phyloP scores from a whole-genome alignment of 768 basidiomycete genomes.

The Tylopilus intermedius region DNA sequence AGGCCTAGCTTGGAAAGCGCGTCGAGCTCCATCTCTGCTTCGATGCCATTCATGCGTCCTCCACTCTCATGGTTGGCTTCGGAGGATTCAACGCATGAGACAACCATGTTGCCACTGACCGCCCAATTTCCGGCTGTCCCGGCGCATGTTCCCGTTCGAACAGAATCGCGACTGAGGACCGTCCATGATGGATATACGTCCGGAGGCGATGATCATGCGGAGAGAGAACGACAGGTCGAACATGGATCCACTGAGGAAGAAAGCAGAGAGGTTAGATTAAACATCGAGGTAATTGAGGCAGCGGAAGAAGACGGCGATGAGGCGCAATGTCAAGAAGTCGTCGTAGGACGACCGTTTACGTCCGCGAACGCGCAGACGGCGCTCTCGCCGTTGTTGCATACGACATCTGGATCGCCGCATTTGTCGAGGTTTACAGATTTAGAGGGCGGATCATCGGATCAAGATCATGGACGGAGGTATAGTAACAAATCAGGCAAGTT shows the following conservation, averaged over 20 bases:
- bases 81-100: slow-evolving; percentile 20
- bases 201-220: slow-evolving; percentile 16
- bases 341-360: neutral
- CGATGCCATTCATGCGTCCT: slow-evolving; percentile 17
- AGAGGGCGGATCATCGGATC: slow-evolving; percentile 28
- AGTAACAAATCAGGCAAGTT: slow-evolving; percentile 4
- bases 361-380: slow-evolving; percentile 6
- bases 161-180: slow-evolving; percentile 27
- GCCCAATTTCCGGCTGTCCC: slow-evolving; percentile 32
- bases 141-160: slow-evolving; percentile 26
- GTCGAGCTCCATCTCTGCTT: slow-evolving; percentile 15
- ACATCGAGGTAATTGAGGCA: slow-evolving; percentile 15
- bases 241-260: slow-evolving; percentile 19
- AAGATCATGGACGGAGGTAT: slow-evolving; percentile 14
- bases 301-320: slow-evolving; percentile 6
- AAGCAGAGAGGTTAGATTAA: neutral
- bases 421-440: slow-evolving; percentile 28
- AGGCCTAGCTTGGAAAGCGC: slow-evolving; percentile 27
- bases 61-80: slow-evolving; percentile 20
- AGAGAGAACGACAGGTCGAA: slow-evolving; percentile 13
- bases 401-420: slow-evolving; percentile 39
- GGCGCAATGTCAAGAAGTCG: slow-evolving; percentile 9
- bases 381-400: slow-evolving; percentile 38
- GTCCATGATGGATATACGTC: slow-evolving; percentile 10
- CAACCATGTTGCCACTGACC: slow-evolving; percentile 18